Evolutionary conservation across 1,139 yeast species (phyloP).

Genomic region (Sugiyamaella japonica): DNA sequence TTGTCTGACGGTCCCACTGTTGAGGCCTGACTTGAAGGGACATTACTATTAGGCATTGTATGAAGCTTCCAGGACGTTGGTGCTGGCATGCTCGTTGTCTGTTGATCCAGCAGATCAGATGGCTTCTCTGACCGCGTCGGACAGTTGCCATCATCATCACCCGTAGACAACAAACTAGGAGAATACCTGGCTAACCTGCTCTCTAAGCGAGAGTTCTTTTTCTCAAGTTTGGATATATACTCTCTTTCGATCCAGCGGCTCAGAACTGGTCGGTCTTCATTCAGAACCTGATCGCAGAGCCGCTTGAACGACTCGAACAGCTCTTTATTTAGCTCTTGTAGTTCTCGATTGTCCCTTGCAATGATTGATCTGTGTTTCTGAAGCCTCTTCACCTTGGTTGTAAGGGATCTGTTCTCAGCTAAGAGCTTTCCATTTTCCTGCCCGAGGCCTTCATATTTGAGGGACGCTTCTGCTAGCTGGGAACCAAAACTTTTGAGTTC

Average conservation of each 20-base stretch:
- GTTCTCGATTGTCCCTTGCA: conserved; percentile 2
- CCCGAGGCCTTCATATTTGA: background rate
- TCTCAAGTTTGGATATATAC: conserved; percentile 9
- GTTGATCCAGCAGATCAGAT: too few species aligned
- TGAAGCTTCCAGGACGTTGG: background rate
- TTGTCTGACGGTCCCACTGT: conserved; percentile 7
- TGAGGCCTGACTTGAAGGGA: conserved; percentile 10
- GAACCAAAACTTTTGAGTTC: background rate
- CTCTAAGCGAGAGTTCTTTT: background rate
- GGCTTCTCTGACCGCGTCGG: background rate
- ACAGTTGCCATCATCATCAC: background rate
- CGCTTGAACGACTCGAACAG: conserved; percentile 9
- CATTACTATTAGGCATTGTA: background rate
- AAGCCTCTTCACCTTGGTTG: background rate
- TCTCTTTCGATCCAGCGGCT: conserved; percentile 8
- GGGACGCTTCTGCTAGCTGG: background rate
- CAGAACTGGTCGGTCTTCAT: background rate
- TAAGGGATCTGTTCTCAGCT: background rate
- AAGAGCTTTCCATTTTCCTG: background rate
- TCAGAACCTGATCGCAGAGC: background rate
- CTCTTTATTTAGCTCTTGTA: background rate
- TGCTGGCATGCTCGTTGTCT: background rate
- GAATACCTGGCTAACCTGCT: background rate
- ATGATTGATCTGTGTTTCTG: background rate
- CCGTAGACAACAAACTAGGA: background rate